phyloP scores from a whole-genome alignment of 352 stramenopile species.

The Aphanomyces invadans region DNA sequence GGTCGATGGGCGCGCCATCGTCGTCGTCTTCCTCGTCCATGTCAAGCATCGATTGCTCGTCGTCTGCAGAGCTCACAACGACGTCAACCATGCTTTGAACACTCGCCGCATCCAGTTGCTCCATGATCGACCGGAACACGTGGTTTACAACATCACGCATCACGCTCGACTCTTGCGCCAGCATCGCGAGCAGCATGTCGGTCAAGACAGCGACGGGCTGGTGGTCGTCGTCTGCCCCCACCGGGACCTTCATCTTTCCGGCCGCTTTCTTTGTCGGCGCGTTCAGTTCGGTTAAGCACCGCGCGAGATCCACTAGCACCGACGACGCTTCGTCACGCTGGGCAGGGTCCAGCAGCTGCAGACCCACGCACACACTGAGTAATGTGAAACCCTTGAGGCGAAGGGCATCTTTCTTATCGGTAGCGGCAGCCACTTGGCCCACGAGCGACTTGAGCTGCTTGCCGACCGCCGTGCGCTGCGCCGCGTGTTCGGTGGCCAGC shows the following conservation, averaged over 20 bases:
- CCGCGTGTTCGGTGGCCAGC: conserved; percentile 32
- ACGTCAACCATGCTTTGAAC: conserved; percentile 69
- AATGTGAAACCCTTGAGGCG: conserved; percentile 61
- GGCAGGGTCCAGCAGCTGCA: conserved; percentile 62
- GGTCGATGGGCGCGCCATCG: conserved; percentile 23
- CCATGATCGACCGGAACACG: conserved; percentile 67
- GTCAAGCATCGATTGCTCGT: conserved; percentile 23
- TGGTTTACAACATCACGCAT: conserved; percentile 78
- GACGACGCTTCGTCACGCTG: conserved; percentile 53
- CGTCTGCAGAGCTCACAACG: conserved; percentile 31
- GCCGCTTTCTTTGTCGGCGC: conserved; percentile 32
- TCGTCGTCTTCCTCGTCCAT: conserved; percentile 32
- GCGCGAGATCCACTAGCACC: conserved; percentile 53
- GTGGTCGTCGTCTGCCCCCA: not conserved
- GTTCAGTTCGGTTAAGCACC: conserved; percentile 58
- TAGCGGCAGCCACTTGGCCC: conserved; percentile 21
- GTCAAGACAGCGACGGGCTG: conserved; percentile 70
- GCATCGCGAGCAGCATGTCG: conserved; percentile 72
- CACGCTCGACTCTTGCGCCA: conserved; percentile 74
- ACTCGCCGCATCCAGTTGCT: conserved; percentile 49
- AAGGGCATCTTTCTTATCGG: conserved; percentile 24
- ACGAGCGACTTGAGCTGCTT: conserved; percentile 6
- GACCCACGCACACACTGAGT: conserved; percentile 61
- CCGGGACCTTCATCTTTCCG: conserved; percentile 14
- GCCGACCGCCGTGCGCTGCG: conserved; percentile 33